These are phyloP conservation scores for Claviceps pusilla DNA, from an alignment of 2,329 filamentous ascomycete genomes.

Conservation along the genomic window DNA sequence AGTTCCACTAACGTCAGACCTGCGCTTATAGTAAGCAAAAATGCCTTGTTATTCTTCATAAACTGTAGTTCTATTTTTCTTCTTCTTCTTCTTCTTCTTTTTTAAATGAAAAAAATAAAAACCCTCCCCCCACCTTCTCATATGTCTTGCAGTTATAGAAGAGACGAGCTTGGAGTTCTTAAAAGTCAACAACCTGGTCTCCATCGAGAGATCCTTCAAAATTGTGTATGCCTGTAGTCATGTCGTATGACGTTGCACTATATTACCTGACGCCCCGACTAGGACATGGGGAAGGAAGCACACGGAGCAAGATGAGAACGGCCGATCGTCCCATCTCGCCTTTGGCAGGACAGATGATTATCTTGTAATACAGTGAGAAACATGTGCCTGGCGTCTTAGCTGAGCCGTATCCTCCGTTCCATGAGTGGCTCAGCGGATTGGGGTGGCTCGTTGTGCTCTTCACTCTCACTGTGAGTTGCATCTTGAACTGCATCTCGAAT, in stretches of 20 bases:
- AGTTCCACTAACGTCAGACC: conserved; percentile 2
- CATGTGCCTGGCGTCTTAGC: background rate
- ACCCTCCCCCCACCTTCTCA: no score
- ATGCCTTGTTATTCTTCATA: background rate
- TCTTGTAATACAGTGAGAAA: background rate
- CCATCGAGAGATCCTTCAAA: background rate
- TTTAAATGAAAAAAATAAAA: no score
- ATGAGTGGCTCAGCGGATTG: background rate
- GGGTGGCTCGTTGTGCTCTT: background rate
- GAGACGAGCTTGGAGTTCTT: background rate
- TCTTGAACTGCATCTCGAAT: conserved; percentile 3
- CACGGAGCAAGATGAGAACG: background rate
- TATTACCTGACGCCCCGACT: background rate
- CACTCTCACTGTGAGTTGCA: background rate
- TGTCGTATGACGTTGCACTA: background rate
- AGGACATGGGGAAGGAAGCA: background rate
- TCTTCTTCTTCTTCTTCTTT: background rate
- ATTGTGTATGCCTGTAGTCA: background rate
- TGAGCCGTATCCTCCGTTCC: background rate
- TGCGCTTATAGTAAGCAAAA: background rate
- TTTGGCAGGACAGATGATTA: background rate
- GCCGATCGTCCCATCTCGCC: background rate
- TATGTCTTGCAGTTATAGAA: background rate
- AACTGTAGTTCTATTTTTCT: no score
- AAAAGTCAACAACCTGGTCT: background rate